Evolutionary conservation across 208 protist species (phyloP).

Genomic region (Trypanosomatidae sp.): DNA sequence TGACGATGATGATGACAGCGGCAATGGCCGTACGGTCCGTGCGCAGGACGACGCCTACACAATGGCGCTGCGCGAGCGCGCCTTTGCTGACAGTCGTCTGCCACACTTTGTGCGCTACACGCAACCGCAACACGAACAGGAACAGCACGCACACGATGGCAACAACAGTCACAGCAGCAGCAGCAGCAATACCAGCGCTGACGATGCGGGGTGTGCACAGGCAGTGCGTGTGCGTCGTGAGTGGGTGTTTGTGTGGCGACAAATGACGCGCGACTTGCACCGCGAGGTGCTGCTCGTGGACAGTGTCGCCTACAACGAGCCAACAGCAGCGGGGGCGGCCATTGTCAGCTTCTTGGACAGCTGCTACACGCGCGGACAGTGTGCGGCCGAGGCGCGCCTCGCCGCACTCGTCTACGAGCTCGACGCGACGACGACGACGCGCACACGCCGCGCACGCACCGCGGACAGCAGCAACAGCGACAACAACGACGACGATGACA

Average conservation of each 20-base stretch:
- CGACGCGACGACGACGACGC: background rate
- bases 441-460: background rate
- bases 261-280: slow-evolving; percentile 34
- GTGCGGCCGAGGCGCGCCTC: slow-evolving; percentile 6
- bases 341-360: slow-evolving; percentile 39
- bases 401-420: too few species aligned
- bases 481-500: too few species aligned
- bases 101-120: slow-evolving; percentile 3
- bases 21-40: slow-evolving; percentile 11
- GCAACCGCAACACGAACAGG: background rate
- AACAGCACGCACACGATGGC: background rate
- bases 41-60: too few species aligned
- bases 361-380: slow-evolving; percentile 18
- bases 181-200: background rate
- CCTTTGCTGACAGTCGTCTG: too few species aligned
- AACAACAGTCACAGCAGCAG: background rate
- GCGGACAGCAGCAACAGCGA: background rate
- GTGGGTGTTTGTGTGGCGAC: slow-evolving; percentile 40
- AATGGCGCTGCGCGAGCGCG: too few species aligned
- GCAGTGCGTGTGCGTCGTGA: slow-evolving; percentile 7
- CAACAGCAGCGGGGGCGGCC: slow-evolving; percentile 20
- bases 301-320: slow-evolving; percentile 10
- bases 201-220: background rate
- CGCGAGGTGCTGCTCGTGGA: slow-evolving; percentile 42
- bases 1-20: background rate